These are phyloP conservation scores for Phycomyces blakesleeanus DNA, from an alignment of 192 early-diverging fungal species.

Conservation along the genomic window DNA sequence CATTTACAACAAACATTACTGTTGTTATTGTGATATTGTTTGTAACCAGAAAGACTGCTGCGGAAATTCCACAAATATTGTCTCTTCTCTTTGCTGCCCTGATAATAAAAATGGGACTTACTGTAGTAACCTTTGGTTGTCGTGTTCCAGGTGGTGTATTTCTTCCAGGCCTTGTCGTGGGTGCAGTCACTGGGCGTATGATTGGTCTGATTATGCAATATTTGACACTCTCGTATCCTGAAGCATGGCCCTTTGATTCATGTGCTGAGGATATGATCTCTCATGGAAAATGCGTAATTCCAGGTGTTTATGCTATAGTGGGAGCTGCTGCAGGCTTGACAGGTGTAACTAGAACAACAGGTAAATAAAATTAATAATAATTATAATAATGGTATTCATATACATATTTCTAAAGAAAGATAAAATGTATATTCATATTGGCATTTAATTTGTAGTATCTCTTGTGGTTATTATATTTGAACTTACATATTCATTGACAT, in stretches of 20 bases:
- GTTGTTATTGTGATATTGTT: background rate
- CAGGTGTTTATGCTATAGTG: constrained; percentile 92
- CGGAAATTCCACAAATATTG: constrained; percentile 39
- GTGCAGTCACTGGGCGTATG: constrained; percentile 86
- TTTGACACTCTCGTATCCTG: constrained; percentile 53
- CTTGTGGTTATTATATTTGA: constrained; percentile 99
- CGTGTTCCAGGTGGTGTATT: constrained; percentile 86
- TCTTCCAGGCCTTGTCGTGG: constrained; percentile 93
- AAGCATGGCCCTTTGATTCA: constrained; percentile 64
- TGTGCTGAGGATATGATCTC: constrained; percentile 69
- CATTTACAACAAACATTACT: too few species aligned
- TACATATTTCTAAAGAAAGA: too few species aligned
- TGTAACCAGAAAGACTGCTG: constrained; percentile 23
- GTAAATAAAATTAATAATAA: constrained; percentile 20
- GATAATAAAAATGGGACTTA: constrained; percentile 59
- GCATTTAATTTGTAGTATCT: constrained; percentile 48
- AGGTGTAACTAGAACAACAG: constrained; percentile 85
- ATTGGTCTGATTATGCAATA: constrained; percentile 80
- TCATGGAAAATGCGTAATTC: constrained; percentile 73
- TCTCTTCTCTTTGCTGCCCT: constrained; percentile 59
- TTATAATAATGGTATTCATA: too few species aligned
- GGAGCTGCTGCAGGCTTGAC: constrained; percentile 88
- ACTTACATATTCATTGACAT: constrained; percentile 90
- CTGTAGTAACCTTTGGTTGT: constrained; percentile 68
- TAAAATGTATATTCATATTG: too few species aligned